These are phyloP conservation scores for Saccharum hybrid DNA, from an alignment of 202 grass and related monocot species.

Conservation along the genomic window DNA sequence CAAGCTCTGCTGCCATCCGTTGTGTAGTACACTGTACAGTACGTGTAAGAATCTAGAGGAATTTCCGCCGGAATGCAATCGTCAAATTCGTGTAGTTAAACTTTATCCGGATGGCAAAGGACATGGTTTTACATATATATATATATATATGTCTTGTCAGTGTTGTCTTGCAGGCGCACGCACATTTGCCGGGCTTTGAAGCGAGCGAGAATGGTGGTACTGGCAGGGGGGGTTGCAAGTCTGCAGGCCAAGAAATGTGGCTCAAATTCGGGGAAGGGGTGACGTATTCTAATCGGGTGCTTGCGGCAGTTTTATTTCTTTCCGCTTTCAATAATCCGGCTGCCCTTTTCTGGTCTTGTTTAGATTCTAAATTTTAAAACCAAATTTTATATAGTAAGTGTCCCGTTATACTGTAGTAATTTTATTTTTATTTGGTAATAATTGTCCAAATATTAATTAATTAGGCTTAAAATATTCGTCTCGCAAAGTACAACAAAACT, in stretches of 20 bases:
- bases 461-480: too few species aligned
- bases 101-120: background rate
- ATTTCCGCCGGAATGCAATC: background rate
- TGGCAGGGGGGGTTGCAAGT: slow-evolving; percentile 23
- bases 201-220: slow-evolving; percentile 24
- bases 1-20: slow-evolving; percentile 8
- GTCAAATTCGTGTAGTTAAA: background rate
- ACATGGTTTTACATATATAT: background rate
- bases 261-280: slow-evolving; percentile 37
- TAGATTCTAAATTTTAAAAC: too few species aligned
- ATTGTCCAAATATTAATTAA: too few species aligned
- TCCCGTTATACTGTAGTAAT: too few species aligned
- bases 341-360: background rate
- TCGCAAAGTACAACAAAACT: too few species aligned
- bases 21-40: background rate
- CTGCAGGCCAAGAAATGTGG: slow-evolving; percentile 35
- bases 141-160: background rate
- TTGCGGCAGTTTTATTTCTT: background rate
- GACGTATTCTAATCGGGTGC: slow-evolving; percentile 10
- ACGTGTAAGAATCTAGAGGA: background rate
- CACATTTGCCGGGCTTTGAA: slow-evolving; percentile 10
- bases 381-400: too few species aligned
- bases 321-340: background rate
- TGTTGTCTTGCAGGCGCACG: background rate
- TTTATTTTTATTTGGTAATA: too few species aligned